Evolutionary conservation across 2,329 filamentous ascomycete genomes (phyloP).

Genomic region (Aspergillus caelatus): DNA sequence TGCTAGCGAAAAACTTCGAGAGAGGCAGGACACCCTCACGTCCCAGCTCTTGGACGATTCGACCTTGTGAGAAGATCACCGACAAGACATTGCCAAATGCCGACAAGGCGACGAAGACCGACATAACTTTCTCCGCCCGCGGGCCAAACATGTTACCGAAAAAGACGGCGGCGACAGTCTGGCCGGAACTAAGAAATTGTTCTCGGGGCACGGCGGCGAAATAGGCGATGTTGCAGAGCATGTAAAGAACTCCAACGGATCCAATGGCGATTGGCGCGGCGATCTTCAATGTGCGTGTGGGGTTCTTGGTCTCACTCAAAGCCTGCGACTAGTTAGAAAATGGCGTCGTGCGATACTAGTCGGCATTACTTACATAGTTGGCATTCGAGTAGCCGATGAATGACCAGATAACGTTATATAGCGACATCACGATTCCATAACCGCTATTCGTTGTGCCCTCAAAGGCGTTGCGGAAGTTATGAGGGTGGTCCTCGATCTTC

Average conservation of each 20-base stretch:
- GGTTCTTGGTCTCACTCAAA: slow-evolving; percentile 60
- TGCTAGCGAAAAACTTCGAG: slow-evolving; percentile 69
- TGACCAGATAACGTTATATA: slow-evolving; percentile 65
- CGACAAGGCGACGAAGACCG: slow-evolving; percentile 62
- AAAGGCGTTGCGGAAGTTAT: slow-evolving; percentile 44
- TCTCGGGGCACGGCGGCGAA: slow-evolving; percentile 61
- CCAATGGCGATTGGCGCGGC: slow-evolving; percentile 59
- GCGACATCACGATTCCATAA: slow-evolving; percentile 58
- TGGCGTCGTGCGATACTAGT: neutral
- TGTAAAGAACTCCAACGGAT: slow-evolving; percentile 59
- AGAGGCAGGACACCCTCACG: slow-evolving; percentile 71
- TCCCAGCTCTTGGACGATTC: slow-evolving; percentile 60
- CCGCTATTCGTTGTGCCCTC: slow-evolving; percentile 40
- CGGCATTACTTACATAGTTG: slow-evolving; percentile 55
- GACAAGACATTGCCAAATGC: slow-evolving; percentile 65
- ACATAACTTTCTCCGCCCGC: slow-evolving; percentile 58
- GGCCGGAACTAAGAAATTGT: slow-evolving; percentile 57
- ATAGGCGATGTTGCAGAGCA: slow-evolving; percentile 62
- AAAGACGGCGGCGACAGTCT: slow-evolving; percentile 59
- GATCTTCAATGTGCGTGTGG: slow-evolving; percentile 60
- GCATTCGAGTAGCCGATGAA: slow-evolving; percentile 65
- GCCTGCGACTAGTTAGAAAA: slow-evolving; percentile 33
- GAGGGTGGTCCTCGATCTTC: slow-evolving; percentile 36
- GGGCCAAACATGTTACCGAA: slow-evolving; percentile 64
- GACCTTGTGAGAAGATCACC: slow-evolving; percentile 54